These are phyloP conservation scores for Candida labiduridarum DNA, from an alignment of 1,139 yeast species.

Conservation along the genomic window DNA sequence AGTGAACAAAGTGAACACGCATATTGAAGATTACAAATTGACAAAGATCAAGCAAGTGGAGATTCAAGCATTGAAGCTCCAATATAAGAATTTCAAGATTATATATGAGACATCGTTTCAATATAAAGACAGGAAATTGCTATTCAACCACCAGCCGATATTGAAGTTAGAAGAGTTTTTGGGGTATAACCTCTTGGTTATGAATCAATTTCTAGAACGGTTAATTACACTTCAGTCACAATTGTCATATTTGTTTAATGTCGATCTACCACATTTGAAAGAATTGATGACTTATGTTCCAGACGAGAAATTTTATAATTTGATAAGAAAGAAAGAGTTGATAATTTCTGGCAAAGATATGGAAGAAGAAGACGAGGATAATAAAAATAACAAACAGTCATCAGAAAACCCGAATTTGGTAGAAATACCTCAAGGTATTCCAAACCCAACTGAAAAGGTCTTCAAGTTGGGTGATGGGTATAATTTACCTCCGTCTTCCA, in stretches of 20 bases:
- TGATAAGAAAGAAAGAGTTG: slow-evolving; percentile 39
- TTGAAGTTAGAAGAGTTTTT: slow-evolving; percentile 32
- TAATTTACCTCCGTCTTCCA: slow-evolving; percentile 44
- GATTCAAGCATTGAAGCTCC: slow-evolving; percentile 31
- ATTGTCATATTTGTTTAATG: slow-evolving; percentile 27
- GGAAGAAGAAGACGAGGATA: slow-evolving; percentile 18
- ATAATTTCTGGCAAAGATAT: slow-evolving; percentile 26
- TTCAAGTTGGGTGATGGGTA: slow-evolving; percentile 40
- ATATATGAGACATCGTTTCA: slow-evolving; percentile 29
- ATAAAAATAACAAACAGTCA: slow-evolving; percentile 11
- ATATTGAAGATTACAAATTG: slow-evolving; percentile 20
- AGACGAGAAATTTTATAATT: slow-evolving; percentile 34
- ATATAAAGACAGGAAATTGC: slow-evolving; percentile 14
- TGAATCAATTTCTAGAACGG: slow-evolving; percentile 46
- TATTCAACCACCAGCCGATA: slow-evolving; percentile 32
- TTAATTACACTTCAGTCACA: slow-evolving; percentile 37
- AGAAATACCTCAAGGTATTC: slow-evolving; percentile 13
- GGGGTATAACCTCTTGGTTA: slow-evolving; percentile 28
- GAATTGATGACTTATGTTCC: slow-evolving; percentile 37
- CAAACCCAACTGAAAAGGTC: slow-evolving; percentile 26
- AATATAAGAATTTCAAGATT: slow-evolving; percentile 26
- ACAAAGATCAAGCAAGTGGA: slow-evolving; percentile 31
- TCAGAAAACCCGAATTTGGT: neutral
- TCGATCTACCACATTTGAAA: slow-evolving; percentile 36
- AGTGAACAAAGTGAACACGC: slow-evolving; percentile 15